Conservation (phyloP, 2,329 filamentous ascomycete genomes). For the Fusarium sp. region DNA sequence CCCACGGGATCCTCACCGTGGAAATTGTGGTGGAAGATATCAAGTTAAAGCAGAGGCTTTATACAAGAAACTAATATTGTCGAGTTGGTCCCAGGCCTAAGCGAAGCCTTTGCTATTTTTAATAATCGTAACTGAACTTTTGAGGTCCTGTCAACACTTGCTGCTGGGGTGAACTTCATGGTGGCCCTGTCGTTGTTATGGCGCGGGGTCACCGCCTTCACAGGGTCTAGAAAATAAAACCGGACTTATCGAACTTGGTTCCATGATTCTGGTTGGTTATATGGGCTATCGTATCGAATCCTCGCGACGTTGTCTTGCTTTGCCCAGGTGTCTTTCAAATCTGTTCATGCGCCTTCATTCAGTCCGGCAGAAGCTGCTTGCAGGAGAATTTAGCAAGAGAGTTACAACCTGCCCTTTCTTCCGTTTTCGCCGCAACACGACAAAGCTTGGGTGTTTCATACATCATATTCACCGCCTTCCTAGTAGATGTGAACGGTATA, state of each 20-base stretch:
- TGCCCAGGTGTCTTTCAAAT: conserved; percentile 5
- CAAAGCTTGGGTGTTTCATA: conserved; percentile 30
- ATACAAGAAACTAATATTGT: neutral
- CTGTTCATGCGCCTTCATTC: conserved; percentile 15
- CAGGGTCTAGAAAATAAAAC: conserved; percentile 44
- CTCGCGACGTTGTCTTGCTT: conserved; percentile 24
- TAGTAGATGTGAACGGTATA: conserved; percentile 25
- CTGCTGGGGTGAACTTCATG: conserved; percentile 21
- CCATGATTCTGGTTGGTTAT: conserved; percentile 31
- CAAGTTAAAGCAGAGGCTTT: neutral
- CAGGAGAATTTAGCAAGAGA: conserved; percentile 12
- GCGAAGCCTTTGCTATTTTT: neutral
- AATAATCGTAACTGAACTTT: neutral
- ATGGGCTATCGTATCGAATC: conserved; percentile 20
- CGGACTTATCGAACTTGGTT: conserved; percentile 47
- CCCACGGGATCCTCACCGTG: neutral
- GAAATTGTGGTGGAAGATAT: neutral
- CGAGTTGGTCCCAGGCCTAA: neutral
- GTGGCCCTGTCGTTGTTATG: conserved; percentile 32
- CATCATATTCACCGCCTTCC: conserved; percentile 37
- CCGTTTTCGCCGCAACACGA: conserved; percentile 3
- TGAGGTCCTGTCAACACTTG: conserved; percentile 18
- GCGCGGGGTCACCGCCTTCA: conserved; percentile 51
- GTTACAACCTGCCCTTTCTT: conserved; percentile 16
- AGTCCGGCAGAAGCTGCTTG: conserved; percentile 5